Base-by-base conservation (phyloP, 2,329 filamentous ascomycete genomes). In the Harringtonia lauricola region DNA sequence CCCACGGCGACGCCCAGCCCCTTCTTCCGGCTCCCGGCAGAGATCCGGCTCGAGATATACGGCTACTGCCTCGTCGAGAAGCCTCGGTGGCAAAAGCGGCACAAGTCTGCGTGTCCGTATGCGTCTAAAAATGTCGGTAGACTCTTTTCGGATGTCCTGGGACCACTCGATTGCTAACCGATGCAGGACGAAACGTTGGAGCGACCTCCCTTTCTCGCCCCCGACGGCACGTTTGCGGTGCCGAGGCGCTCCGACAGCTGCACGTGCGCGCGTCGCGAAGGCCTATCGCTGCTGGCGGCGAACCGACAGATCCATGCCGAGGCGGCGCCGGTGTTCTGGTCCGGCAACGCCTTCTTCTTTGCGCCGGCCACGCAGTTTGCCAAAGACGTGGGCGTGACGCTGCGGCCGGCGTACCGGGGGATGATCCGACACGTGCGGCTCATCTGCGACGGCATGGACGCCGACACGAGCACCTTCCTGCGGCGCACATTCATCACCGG, bases 311-410 rank as follows among this genome's bases (percentile, higher is more conserved):
- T 50, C 37, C 39, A 50, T 33, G 7, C 9, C 34, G 51, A 53
- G 29, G 51, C 51, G 1, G 49, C 49, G 0, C 30, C 33, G 13
- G 31, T 51, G 2, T 49, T 53, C 31, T 53, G 51, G 51, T 30
- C 45, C 3, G 19, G 31, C 6, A 53, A 53, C 40, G 30, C 40
- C 1, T 42, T 50, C 39, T 45, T 50, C n/a, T 36, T 4, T 10
- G 17, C 29, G 2, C 17, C 41, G 13, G n/a, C 24, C 8, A 6
- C 4, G 4, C 28, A 45, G 3, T 40, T 50, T 14, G 14, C 8
- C 7, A 4, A 24, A 8, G 41, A 49, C 10, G 28, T 50, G n/a
- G 37, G 43, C 34, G 17, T 34, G 9, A 39, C 43, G 4, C 43
- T 50, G 39, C 46, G 49, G 18, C 30, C 44, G 2, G 36, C 31